Evolutionary conservation across 176 grass and related monocot species (phyloP), one percentile per base, ranked within the genome.

Genomic region (Musa schizocarpa): DNA sequence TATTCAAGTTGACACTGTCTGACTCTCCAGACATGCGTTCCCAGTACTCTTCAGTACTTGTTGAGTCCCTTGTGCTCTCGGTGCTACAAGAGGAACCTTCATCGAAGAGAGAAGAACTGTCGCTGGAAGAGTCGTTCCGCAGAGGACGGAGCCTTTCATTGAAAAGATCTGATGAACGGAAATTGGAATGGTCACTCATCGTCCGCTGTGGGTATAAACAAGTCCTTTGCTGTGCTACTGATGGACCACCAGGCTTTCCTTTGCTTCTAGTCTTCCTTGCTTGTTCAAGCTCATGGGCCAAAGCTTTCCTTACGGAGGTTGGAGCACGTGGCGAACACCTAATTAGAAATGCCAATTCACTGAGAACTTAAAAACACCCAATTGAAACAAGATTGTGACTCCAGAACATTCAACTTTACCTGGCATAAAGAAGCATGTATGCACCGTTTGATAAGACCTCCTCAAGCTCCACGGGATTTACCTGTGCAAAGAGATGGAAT

Each of bases 341-440:
- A 82, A 69, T 78, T 29, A 64, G 73, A 72, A 79, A 56, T 19
- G 9, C 17, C 20, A 70, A 2, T 50, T 48, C 19, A 34, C 5
- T 73, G 8, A 13, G 9, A 24, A 6, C 27, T 2, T 21, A 53
- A 27, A 8, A 62, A 0, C 11, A 72, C 4, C 2, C 51, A 63
- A 52, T 11, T 9, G 14, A 63, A 80, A 65, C 1, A 22, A 53
- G 22, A 20, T 53, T 11, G 3, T 2, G 14, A 11, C 12, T 11
- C 1, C 48, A 51, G 19, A 14, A 11, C 48, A 54, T 65, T 19
- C 51, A 16, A 24, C 71, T 80, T 75, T 86, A 93, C 94, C 94
- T 91, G 51, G 94, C 83, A 87, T 91, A 98, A 62, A 98, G 82
- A 73, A 98, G 88, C 88, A 98, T 86, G 78, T 98, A 98, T 76